Evolutionary conservation across 1,284 basidiomycete genomes (phyloP), one percentile per base, ranked within the genome.

Genomic region (Ceratobasidium sp.): DNA sequence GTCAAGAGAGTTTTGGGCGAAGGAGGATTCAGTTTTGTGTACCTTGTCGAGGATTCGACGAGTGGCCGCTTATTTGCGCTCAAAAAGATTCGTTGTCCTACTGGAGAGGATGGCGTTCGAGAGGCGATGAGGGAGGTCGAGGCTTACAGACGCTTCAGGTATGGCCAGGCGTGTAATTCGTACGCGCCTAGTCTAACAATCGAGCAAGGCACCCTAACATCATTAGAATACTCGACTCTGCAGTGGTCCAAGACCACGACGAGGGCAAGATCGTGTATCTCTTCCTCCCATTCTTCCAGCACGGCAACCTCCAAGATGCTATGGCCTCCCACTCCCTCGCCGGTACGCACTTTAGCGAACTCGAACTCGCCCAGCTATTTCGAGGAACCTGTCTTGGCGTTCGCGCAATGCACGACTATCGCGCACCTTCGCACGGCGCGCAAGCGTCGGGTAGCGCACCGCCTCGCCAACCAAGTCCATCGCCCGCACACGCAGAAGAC

Each of bases 1-100:
- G 94, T 98, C 65, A 85, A 96, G 69, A 94, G 93, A 80, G 91
- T 97, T 17, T 89, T 98, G 3, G 96, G 96, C 59, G 96, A 98
- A 85, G 96, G 96, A 54, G 96, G 95, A 1, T 98, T 98, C 87
- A 95, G 94, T 17, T 98, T 97, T 82, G 96, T 98, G 22, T 96
- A 96, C 83, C 88, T 96, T 46, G 94, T 93, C n/a, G 91, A 93
- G 81, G 95, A 97, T 83, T 93, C 94, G 81, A 86, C 89, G 77
- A 94, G 92, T 81, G 92, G 92, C 59, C 89, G 95, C 78, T 89
- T 94, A 86, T 98, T 97, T 81, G 96, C 96, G 0, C 86, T 98
- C 78, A 98, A 98, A 86, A 98, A 97, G 86, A 96, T 97, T 82
- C 88, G 95, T 66, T 92, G 94, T 88, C 90, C 93, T 0, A 92